These are phyloP conservation scores for Croton laevigatus DNA, from an alignment of 441 rosid genomes.

Conservation along the genomic window DNA sequence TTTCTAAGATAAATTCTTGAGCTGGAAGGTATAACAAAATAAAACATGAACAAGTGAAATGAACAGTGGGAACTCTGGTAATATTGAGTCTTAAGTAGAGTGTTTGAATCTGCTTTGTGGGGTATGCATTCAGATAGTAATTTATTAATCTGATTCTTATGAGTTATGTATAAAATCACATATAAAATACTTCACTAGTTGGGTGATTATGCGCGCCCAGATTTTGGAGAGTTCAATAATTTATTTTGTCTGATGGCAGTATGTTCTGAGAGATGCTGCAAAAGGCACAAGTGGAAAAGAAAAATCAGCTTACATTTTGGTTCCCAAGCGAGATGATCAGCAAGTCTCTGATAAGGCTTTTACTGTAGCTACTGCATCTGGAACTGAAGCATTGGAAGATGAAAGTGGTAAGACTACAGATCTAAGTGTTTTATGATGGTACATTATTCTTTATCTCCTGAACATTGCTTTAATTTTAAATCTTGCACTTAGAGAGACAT, in stretches of 20 bases:
- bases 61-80: background rate
- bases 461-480: background rate
- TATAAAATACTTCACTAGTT: background rate
- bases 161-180: background rate
- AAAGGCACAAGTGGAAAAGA: conserved; percentile 50
- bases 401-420: conserved; percentile 41
- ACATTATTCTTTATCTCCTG: background rate
- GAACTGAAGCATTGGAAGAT: conserved; percentile 41
- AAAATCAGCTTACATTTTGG: conserved; percentile 41
- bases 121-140: background rate
- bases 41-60: background rate
- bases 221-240: conserved; percentile 8
- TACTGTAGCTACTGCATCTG: conserved; percentile 33
- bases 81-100: background rate
- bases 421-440: background rate
- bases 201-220: too few species aligned
- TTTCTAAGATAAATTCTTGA: background rate
- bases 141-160: background rate
- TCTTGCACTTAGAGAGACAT: background rate
- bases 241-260: conserved; percentile 41
- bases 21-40: background rate
- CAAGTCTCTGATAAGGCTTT: conserved; percentile 40
- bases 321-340: conserved; percentile 48
- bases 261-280: conserved; percentile 47
- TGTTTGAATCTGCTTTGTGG: background rate